Percentiles rank a stretch among this genome's conserved stretches.
phyloP scores from a whole-genome alignment of 805 yeast genomes.

The Yamadazyma sp. region DNA sequence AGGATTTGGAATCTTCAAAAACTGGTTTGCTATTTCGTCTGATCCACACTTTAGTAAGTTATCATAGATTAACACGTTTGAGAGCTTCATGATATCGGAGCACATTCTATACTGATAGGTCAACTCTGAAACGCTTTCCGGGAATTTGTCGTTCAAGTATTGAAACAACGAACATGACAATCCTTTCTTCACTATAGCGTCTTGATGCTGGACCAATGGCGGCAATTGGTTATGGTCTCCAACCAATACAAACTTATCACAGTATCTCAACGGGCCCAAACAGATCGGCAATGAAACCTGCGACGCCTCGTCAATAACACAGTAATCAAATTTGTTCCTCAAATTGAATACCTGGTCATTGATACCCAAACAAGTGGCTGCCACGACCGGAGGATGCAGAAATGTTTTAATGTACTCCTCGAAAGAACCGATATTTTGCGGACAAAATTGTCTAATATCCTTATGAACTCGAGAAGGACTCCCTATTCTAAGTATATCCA shows the following conservation, averaged over 20 bases:
- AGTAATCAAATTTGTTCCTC: conserved; percentile 73
- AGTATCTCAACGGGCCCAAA: conserved; percentile 79
- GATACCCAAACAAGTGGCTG: conserved; percentile 83
- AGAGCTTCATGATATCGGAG: conserved; percentile 77
- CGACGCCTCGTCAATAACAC: conserved; percentile 95
- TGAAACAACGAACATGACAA: conserved; percentile 77
- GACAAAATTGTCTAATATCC: conserved; percentile 53
- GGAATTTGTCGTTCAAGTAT: conserved; percentile 67
- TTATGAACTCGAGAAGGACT: conserved; percentile 58
- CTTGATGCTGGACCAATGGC: conserved; percentile 67
- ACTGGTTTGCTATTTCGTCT: conserved; percentile 57
- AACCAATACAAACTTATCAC: conserved; percentile 82
- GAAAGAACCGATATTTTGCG: conserved; percentile 39
- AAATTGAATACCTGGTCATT: conserved; percentile 58
- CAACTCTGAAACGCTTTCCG: conserved; percentile 72
- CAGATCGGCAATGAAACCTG: conserved; percentile 91
- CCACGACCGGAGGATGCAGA: conserved; percentile 69
- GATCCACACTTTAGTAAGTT: conserved; percentile 78
- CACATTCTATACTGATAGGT: conserved; percentile 92
- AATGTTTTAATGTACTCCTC: conserved; percentile 50
- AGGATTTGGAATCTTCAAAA: conserved; percentile 48
- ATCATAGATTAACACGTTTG: conserved; percentile 76
- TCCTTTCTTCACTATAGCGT: conserved; percentile 63
- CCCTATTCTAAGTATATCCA: conserved; percentile 67
- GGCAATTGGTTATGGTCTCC: conserved; percentile 96